These are phyloP conservation scores for Luffa aegyptiaca DNA, from an alignment of 306 rosid species.

Conservation along the genomic window DNA sequence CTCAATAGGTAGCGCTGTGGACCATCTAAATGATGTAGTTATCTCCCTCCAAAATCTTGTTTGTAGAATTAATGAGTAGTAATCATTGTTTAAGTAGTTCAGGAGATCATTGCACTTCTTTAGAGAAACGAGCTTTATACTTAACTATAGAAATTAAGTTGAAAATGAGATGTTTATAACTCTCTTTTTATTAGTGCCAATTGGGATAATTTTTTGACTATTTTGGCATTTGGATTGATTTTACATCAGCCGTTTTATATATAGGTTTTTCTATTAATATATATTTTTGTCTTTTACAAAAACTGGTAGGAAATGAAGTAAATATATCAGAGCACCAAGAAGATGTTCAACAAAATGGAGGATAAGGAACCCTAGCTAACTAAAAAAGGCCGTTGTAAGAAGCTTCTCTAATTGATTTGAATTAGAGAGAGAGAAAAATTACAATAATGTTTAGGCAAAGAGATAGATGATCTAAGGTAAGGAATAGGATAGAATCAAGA, in stretches of 20 bases:
- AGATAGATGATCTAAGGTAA: neutral
- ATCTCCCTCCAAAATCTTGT: no score
- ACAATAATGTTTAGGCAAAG: neutral
- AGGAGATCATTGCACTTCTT: neutral
- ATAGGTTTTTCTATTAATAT: neutral
- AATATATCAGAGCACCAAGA: neutral
- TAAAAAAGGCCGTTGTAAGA: neutral
- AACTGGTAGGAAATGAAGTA: neutral
- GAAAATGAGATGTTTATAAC: neutral
- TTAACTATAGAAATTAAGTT: neutral
- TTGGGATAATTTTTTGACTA: neutral
- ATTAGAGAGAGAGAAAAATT: neutral
- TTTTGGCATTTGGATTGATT: neutral
- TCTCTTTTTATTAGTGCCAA: neutral
- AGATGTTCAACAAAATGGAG: neutral
- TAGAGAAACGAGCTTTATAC: neutral
- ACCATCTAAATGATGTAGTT: no score
- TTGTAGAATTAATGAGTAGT: neutral
- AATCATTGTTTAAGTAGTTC: neutral
- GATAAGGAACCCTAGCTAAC: neutral
- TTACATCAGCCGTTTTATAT: neutral
- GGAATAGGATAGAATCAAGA: neutral
- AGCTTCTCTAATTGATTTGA: neutral
- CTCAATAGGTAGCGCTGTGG: no score
- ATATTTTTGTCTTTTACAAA: neutral